These are phyloP conservation scores for Cephaloascus fragrans DNA, from an alignment of 805 yeast species.

Conservation along the genomic window DNA sequence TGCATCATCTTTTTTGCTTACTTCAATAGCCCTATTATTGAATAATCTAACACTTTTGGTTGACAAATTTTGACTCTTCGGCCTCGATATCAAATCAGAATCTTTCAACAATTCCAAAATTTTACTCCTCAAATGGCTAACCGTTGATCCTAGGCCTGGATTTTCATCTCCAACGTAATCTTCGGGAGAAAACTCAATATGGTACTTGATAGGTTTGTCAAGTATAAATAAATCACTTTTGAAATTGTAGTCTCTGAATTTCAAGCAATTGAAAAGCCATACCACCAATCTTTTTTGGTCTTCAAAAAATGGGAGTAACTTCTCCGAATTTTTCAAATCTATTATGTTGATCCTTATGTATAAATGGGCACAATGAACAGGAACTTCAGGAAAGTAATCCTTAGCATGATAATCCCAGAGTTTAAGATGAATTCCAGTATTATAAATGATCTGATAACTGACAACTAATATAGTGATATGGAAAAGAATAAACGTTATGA, in stretches of 20 bases:
- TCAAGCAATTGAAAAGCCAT: neutral
- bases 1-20: slow-evolving; percentile 10
- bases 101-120: slow-evolving; percentile 44
- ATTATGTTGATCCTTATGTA: slow-evolving; percentile 42
- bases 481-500: no score
- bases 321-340: slow-evolving; percentile 7
- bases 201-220: slow-evolving; percentile 39
- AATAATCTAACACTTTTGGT: slow-evolving; percentile 14
- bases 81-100: slow-evolving; percentile 11
- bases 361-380: slow-evolving; percentile 72
- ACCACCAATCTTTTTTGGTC: slow-evolving; percentile 2
- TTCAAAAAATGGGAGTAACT: neutral
- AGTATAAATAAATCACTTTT: slow-evolving; percentile 7
- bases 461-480: slow-evolving; percentile 7
- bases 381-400: slow-evolving; percentile 60
- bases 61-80: slow-evolving; percentile 1
- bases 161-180: slow-evolving; percentile 54
- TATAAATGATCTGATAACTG: slow-evolving; percentile 30
- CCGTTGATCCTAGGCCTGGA: slow-evolving; percentile 61
- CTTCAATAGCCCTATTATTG: slow-evolving; percentile 18
- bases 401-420: slow-evolving; percentile 44
- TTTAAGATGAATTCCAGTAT: slow-evolving; percentile 29
- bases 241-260: slow-evolving; percentile 10
- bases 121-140: slow-evolving; percentile 51
- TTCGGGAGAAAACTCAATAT: slow-evolving; percentile 74